Percentiles rank a stretch among this genome's conserved stretches.
Evolutionary conservation across 129 eudicot genomes (phyloP).

Genomic region (Rutidosis leptorrhynchoides): DNA sequence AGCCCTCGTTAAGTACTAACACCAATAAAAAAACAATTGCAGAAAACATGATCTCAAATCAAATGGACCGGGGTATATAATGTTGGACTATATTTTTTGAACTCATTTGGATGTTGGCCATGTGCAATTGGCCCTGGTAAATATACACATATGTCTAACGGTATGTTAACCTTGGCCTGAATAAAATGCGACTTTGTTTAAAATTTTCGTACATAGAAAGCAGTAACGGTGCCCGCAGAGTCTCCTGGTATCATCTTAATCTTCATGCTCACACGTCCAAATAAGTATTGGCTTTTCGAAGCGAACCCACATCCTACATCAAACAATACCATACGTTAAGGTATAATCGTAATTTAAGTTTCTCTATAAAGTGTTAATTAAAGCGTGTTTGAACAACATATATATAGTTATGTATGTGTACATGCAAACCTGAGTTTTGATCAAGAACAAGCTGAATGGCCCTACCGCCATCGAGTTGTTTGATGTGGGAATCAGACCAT

Average conservation of each 20-base stretch:
- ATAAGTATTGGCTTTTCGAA: conserved; percentile 58
- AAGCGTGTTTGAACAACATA: neutral
- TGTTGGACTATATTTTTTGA: no score
- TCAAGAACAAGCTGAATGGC: conserved; percentile 74
- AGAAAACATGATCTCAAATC: no score
- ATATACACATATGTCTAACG: no score
- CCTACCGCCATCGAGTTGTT: conserved; percentile 62
- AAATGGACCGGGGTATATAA: no score
- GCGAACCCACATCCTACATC: conserved; percentile 62
- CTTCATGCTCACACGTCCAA: conserved; percentile 81
- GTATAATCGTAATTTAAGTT: neutral
- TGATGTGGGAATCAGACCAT: conserved; percentile 78
- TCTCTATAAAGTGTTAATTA: neutral
- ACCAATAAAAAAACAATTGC: no score
- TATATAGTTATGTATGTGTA: neutral
- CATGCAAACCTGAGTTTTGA: conserved; percentile 57
- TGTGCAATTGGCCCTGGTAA: no score
- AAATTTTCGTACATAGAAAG: conserved; percentile 57
- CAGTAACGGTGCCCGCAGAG: conserved; percentile 93
- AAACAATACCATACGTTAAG: neutral
- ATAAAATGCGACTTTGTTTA: neutral
- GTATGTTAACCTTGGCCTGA: no score
- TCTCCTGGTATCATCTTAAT: conserved; percentile 87
- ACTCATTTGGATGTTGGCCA: no score
- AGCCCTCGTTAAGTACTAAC: no score